A percentile compares a stretch with the other conserved stretches of the same genome.
phyloP scores from a whole-genome alignment of 2,329 filamentous ascomycete species.

The Alternaria sp. region DNA sequence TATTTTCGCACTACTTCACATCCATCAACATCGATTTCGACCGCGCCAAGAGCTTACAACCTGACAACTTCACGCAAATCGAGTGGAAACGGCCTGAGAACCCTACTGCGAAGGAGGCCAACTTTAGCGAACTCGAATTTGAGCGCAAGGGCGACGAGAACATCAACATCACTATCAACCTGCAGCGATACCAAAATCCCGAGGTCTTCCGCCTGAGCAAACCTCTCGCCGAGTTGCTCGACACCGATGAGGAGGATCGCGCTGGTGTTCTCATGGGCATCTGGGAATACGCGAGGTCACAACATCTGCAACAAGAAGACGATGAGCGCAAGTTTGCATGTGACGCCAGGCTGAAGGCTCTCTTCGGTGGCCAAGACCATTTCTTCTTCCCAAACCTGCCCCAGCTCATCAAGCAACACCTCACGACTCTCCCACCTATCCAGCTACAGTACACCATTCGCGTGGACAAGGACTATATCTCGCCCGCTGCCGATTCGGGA shows the following conservation, averaged over 20 bases:
- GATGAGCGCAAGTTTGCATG: conserved; percentile 93
- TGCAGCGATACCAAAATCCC: conserved; percentile 83
- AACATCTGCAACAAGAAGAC: conserved; percentile 90
- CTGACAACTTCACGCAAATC: conserved; percentile 68
- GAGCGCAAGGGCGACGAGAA: conserved; percentile 93
- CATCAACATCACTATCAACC: conserved; percentile 86
- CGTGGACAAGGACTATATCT: conserved; percentile 71
- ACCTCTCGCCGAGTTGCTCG: conserved; percentile 82
- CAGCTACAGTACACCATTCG: conserved; percentile 92
- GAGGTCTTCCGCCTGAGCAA: conserved; percentile 85
- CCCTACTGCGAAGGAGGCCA: conserved; percentile 70
- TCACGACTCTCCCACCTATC: conserved; percentile 81
- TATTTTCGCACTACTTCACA: conserved; percentile 82
- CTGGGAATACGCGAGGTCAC: conserved; percentile 92
- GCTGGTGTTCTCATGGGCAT: conserved; percentile 89
- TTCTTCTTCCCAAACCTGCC: conserved; percentile 88
- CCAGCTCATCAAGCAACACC: conserved; percentile 80
- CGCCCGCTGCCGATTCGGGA: conserved; percentile 72
- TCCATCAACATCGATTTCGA: conserved; percentile 73
- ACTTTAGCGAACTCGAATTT: conserved; percentile 92
- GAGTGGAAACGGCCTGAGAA: conserved; percentile 87
- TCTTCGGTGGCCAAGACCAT: conserved; percentile 74
- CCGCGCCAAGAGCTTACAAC: conserved; percentile 70
- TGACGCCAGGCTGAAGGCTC: conserved; percentile 80
- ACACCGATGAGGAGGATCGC: conserved; percentile 85